These are phyloP conservation scores for Litsea cubeba DNA, from an alignment of 164 flowering plant genomes.

Conservation along the genomic window DNA sequence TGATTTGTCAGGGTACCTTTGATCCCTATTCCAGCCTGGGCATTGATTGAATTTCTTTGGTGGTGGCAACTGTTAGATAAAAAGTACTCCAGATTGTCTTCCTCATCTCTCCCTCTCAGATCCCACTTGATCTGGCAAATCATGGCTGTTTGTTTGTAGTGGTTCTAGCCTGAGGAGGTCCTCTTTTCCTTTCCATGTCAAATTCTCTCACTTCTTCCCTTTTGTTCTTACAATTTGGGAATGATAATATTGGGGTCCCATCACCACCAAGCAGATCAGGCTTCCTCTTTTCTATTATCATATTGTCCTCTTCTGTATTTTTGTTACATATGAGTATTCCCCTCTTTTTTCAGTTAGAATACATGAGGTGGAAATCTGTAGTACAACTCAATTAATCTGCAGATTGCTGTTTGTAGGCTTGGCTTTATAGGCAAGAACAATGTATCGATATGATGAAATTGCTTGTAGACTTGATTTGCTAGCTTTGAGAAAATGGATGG, in stretches of 20 bases:
- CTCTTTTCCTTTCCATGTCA: not conserved
- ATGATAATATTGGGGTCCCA: constrained; percentile 3
- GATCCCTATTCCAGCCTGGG: constrained; percentile 84
- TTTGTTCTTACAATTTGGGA: constrained; percentile 14
- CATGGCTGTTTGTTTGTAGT: constrained; percentile 2
- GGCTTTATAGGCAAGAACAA: not conserved
- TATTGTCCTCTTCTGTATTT: not conserved
- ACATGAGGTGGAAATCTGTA: not conserved
- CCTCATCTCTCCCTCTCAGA: constrained; percentile 13
- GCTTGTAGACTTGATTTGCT: not conserved
- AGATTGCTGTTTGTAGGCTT: not conserved
- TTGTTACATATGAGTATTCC: constrained; percentile 5
- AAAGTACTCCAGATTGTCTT: constrained; percentile 3
- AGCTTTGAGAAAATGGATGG: not conserved
- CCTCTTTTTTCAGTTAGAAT: not conserved
- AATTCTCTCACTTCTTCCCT: not conserved
- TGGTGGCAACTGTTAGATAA: constrained; percentile 13
- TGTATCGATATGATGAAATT: not conserved
- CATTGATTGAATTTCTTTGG: constrained; percentile 54
- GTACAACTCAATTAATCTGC: not conserved
- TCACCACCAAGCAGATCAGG: constrained; percentile 9
- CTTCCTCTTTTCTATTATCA: not conserved
- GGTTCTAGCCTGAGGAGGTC: constrained; percentile 13
- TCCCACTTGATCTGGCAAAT: constrained; percentile 1
- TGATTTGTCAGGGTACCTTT: constrained; percentile 65